These are phyloP conservation scores for Typha latifolia DNA, from an alignment of 176 grass and related monocot species.

Conservation along the genomic window DNA sequence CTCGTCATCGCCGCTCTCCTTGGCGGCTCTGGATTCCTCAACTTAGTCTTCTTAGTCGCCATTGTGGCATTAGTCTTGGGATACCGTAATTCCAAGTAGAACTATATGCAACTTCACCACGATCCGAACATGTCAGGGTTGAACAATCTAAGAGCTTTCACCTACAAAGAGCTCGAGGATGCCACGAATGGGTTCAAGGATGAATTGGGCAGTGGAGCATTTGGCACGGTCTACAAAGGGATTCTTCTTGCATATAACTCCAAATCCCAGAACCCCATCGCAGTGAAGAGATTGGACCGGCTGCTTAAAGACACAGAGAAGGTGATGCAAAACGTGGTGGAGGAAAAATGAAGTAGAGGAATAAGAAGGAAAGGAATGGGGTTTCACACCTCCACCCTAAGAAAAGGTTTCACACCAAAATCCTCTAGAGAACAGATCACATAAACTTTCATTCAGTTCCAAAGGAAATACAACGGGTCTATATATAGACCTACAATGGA, in stretches of 20 bases:
- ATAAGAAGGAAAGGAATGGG: too few species aligned
- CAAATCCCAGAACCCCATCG: background rate
- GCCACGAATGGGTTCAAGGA: conserved; percentile 9
- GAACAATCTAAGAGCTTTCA: conserved; percentile 2
- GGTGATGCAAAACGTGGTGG: too few species aligned
- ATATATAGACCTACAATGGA: too few species aligned
- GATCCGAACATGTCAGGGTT: background rate
- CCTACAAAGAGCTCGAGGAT: conserved; percentile 17
- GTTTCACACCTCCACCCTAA: too few species aligned
- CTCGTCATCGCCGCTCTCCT: background rate
- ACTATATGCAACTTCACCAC: background rate
- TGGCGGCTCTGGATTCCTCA: background rate
- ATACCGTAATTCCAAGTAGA: background rate
- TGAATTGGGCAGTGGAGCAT: conserved; percentile 17
- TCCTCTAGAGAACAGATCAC: too few species aligned
- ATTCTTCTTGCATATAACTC: background rate
- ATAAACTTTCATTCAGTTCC: too few species aligned
- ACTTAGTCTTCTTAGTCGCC: background rate
- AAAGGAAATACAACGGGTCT: too few species aligned
- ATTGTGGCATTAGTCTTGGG: background rate
- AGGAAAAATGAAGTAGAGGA: too few species aligned
- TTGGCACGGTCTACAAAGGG: conserved; percentile 13
- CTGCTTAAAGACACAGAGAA: background rate
- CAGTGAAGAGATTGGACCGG: conserved; percentile 17
- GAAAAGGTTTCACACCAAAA: too few species aligned